These are phyloP conservation scores for Alopecurus myosuroides DNA, from an alignment of 176 grass and related monocot genomes.

Conservation along the genomic window DNA sequence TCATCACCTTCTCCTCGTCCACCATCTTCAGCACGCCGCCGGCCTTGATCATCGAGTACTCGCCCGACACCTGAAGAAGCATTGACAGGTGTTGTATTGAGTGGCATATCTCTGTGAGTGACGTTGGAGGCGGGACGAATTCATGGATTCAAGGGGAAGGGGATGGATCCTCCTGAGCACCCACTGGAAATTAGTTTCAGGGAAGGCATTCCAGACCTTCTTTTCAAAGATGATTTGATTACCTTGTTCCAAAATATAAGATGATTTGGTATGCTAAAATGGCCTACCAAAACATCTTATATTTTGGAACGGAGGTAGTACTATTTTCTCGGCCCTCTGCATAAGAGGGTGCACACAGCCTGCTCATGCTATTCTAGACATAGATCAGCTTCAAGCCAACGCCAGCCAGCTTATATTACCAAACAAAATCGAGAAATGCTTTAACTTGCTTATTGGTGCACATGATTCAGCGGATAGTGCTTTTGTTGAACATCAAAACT, in stretches of 20 bases:
- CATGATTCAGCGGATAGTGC: background rate
- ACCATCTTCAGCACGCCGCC: constrained; percentile 67
- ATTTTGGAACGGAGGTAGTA: no score
- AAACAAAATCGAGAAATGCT: background rate
- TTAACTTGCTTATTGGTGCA: background rate
- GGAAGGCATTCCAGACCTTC: background rate
- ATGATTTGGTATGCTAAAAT: no score
- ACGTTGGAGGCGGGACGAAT: no score
- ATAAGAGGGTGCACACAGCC: no score
- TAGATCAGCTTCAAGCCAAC: background rate
- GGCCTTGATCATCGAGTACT: constrained; percentile 97
- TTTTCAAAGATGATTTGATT: no score
- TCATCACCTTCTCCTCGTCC: constrained; percentile 97
- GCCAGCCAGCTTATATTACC: background rate
- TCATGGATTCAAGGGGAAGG: background rate
- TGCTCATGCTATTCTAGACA: background rate
- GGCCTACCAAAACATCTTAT: no score
- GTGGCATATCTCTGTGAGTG: background rate
- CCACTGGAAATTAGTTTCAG: background rate
- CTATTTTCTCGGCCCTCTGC: no score
- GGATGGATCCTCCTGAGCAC: background rate
- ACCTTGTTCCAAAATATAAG: no score
- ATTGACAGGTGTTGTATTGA: background rate
- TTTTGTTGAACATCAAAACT: background rate
- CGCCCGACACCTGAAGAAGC: constrained; percentile 74